Evolutionary conservation across 169 alveolate genomes (phyloP).

Genomic region (Cyclospora cayetanensis): DNA sequence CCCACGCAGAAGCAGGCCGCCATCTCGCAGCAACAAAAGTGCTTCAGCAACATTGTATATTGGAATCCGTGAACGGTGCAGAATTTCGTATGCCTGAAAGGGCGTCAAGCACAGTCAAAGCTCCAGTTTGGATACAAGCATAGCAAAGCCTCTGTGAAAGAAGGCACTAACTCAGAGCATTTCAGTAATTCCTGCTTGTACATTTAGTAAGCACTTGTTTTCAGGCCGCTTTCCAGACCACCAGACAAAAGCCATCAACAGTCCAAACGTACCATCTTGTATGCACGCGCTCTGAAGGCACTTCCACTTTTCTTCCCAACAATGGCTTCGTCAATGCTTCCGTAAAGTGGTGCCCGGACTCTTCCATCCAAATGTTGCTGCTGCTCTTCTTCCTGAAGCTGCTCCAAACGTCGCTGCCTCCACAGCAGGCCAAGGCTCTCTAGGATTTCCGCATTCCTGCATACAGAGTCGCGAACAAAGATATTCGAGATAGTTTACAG

Average conservation of each 20-base stretch:
- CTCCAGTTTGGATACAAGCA: background rate
- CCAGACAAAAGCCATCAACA: no score
- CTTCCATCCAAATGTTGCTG: background rate
- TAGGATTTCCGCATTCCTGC: conserved; percentile 37
- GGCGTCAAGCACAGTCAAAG: background rate
- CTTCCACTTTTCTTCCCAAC: background rate
- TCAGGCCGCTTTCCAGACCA: no score
- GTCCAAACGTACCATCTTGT: conserved; percentile 27
- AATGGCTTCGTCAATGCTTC: background rate
- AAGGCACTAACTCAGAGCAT: no score
- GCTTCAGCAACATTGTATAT: conserved; percentile 31
- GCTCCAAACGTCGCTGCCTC: conserved; percentile 53
- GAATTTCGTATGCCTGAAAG: conserved; percentile 53
- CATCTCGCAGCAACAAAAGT: conserved; percentile 34
- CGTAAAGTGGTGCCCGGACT: conserved; percentile 15
- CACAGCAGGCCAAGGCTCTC: conserved; percentile 54
- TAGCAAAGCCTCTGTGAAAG: no score
- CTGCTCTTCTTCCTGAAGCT: conserved; percentile 47
- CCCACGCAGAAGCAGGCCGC: conserved; percentile 34
- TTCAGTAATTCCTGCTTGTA: no score
- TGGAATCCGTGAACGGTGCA: conserved; percentile 36
- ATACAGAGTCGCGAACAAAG: background rate
- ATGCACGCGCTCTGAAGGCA: conserved; percentile 56
- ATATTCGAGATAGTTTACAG: background rate
- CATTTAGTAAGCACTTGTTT: no score